phyloP scores from a whole-genome alignment of 208 protist genomes.

The Trypanosoma theileri region DNA sequence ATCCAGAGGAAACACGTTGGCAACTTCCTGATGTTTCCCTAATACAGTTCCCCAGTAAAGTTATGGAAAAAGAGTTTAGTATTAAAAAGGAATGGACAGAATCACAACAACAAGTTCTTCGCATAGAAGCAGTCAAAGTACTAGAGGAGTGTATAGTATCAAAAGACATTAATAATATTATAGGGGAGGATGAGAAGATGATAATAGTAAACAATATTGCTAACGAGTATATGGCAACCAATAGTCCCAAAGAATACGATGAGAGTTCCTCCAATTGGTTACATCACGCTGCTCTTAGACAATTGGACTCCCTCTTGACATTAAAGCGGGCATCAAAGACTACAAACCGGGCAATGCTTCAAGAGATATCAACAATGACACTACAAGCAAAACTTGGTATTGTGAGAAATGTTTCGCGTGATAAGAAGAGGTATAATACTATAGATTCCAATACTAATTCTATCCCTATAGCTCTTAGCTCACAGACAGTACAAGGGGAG shows the following conservation, averaged over 20 bases:
- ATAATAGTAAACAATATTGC: conserved; percentile 27
- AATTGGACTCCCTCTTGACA: conserved; percentile 12
- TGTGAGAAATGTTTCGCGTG: not conserved
- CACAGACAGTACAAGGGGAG: not conserved
- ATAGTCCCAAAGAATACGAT: conserved; percentile 13
- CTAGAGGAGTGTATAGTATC: conserved; percentile 1
- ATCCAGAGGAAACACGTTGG: conserved; percentile 11
- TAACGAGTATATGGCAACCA: conserved; percentile 29
- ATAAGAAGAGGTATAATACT: not conserved
- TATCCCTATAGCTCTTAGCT: not conserved
- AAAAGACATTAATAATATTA: not conserved
- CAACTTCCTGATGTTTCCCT: conserved; percentile 24
- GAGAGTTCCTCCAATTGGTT: conserved; percentile 18
- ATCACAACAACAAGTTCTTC: conserved; percentile 7
- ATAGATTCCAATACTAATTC: not conserved
- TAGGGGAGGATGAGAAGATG: not conserved
- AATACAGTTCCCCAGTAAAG: not conserved
- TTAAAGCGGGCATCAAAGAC: conserved; percentile 1
- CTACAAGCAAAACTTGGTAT: conserved; percentile 9
- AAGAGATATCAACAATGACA: not conserved
- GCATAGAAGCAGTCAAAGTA: conserved; percentile 1
- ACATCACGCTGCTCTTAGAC: not conserved
- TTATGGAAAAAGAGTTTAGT: conserved; percentile 20
- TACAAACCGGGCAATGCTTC: not conserved
- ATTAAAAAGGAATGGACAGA: conserved; percentile 19